Conservation (phyloP, 2,329 filamentous ascomycete species). For the Alternaria novae-zelandiae region DNA sequence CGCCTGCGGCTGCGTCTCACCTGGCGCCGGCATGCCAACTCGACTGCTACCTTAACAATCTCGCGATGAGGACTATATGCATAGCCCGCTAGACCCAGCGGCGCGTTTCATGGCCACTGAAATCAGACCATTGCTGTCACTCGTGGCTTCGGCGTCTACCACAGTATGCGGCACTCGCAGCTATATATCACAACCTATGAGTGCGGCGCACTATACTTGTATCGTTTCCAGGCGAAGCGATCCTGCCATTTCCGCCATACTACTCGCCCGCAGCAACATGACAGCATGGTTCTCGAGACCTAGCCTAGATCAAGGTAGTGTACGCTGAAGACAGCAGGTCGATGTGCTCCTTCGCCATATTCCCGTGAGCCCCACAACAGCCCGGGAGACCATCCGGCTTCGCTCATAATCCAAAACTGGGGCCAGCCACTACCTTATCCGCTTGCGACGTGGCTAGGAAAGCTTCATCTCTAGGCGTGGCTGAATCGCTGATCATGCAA, state of each 20-base stretch:
- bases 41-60: not conserved
- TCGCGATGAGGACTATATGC: not conserved
- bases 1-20: not conserved
- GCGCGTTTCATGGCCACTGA: constrained; percentile 2
- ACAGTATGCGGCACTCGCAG: not conserved
- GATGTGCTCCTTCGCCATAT: constrained; percentile 8
- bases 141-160: not conserved
- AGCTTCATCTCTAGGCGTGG: constrained; percentile 13
- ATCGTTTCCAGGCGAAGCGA: not conserved
- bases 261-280: constrained; percentile 3
- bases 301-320: not conserved
- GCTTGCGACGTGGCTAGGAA: constrained; percentile 15
- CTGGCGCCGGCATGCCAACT: not conserved
- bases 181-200: constrained; percentile 1
- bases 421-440: constrained; percentile 13
- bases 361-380: constrained; percentile 17
- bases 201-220: not conserved
- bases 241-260: constrained; percentile 9
- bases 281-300: not conserved
- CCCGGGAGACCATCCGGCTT: constrained; percentile 16
- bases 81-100: not conserved
- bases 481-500: constrained; percentile 18
- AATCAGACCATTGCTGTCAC: not conserved
- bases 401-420: constrained; percentile 5
- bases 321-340: constrained; percentile 8